These are phyloP conservation scores for Pseudogymnoascus sp. DNA, from an alignment of 2,329 filamentous ascomycete species.

Conservation along the genomic window DNA sequence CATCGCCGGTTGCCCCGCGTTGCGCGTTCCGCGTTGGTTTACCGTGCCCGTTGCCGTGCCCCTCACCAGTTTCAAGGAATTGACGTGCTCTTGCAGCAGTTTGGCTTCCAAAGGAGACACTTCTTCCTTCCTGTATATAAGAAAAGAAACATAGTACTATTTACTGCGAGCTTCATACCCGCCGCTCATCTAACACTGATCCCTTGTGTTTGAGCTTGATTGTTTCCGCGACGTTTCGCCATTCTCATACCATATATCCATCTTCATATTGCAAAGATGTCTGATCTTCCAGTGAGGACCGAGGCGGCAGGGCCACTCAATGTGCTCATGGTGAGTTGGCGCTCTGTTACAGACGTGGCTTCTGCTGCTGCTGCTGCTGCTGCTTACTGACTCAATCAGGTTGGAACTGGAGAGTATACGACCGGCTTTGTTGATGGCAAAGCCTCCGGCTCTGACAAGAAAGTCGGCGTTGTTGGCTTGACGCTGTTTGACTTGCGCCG, in stretches of 20 bases:
- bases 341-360: background rate
- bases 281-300: background rate
- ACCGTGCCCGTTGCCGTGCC: background rate
- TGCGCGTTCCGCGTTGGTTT: background rate
- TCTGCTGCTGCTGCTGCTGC: background rate
- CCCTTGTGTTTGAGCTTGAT: background rate
- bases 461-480: slow-evolving; percentile 86
- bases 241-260: background rate
- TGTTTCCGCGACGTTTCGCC: background rate
- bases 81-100: background rate
- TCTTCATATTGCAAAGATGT: background rate
- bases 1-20: background rate
- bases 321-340: slow-evolving; percentile 27
- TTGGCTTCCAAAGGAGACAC: background rate
- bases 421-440: slow-evolving; percentile 85
- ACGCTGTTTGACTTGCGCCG: slow-evolving; percentile 83
- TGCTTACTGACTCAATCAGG: slow-evolving; percentile 30
- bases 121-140: background rate
- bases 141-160: background rate
- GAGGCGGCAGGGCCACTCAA: slow-evolving; percentile 21
- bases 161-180: background rate
- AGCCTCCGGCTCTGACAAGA: slow-evolving; percentile 85
- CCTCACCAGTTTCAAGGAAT: background rate
- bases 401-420: slow-evolving; percentile 94
- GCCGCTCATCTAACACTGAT: background rate